Conservation (phyloP, 2,329 filamentous ascomycete genomes). For the Magnaporthiopsis incrustans region DNA sequence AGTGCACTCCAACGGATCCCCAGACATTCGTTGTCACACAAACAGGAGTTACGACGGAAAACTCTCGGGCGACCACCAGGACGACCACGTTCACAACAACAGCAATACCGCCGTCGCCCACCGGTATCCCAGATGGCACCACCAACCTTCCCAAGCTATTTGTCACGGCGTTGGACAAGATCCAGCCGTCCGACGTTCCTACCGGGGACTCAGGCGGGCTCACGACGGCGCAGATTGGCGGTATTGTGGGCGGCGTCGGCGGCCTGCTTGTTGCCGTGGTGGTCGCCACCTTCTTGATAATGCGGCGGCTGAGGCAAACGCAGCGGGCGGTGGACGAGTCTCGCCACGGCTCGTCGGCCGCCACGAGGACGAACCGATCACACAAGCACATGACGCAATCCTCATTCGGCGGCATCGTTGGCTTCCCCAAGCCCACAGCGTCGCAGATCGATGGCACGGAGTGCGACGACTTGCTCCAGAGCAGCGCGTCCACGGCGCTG, state of each 20-base stretch:
- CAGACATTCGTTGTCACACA: conserved; percentile 36
- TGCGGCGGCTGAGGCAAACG: conserved; percentile 40
- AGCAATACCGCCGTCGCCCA: conserved; percentile 28
- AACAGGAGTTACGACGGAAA: conserved; percentile 36
- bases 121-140: conserved; percentile 18
- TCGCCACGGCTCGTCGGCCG: conserved; percentile 1
- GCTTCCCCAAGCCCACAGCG: conserved; percentile 24
- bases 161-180: conserved; percentile 35
- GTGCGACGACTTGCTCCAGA: conserved; percentile 28
- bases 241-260: conserved; percentile 44
- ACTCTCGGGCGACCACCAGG: conserved; percentile 29
- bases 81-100: conserved; percentile 31
- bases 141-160: conserved; percentile 32
- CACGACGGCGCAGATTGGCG: conserved; percentile 36
- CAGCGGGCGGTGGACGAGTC: conserved; percentile 30
- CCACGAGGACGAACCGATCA: conserved; percentile 19
- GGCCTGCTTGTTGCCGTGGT: conserved; percentile 40
- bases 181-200: conserved; percentile 16
- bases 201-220: conserved; percentile 20
- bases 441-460: conserved; percentile 36
- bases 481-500: neutral
- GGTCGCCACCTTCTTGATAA: conserved; percentile 37
- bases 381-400: conserved; percentile 23
- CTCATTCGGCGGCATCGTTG: neutral
- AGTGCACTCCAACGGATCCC: conserved; percentile 40